Conservation (phyloP, 2,329 filamentous ascomycete genomes). For the Rachicladosporium sp. region DNA sequence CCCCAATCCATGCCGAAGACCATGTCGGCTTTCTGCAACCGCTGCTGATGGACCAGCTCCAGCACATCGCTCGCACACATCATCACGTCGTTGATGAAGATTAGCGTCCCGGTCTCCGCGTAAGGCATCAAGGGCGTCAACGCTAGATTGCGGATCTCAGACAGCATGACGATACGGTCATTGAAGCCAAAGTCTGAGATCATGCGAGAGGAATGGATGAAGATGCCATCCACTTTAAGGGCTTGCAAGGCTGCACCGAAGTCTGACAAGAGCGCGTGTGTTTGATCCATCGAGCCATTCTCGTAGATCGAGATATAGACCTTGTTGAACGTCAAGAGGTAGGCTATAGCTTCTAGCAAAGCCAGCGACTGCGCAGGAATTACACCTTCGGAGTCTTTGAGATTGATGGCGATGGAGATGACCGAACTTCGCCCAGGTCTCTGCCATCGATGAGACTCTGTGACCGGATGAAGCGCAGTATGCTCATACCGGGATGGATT, state of each 20-base stretch:
- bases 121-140: slow-evolving; percentile 3
- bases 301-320: slow-evolving; percentile 5
- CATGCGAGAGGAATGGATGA: slow-evolving; percentile 5
- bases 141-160: slow-evolving; percentile 4
- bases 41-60: slow-evolving; percentile 4
- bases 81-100: slow-evolving; percentile 6
- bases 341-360: slow-evolving; percentile 2
- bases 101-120: slow-evolving; percentile 1
- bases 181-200: background rate
- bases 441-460: background rate
- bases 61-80: slow-evolving; percentile 4
- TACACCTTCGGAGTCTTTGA: slow-evolving; percentile 1
- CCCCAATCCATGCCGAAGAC: slow-evolving; percentile 5
- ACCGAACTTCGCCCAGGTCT: background rate
- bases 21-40: slow-evolving; percentile 2
- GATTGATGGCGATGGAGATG: slow-evolving; percentile 4
- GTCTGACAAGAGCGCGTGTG: slow-evolving; percentile 1
- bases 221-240: slow-evolving; percentile 3
- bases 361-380: slow-evolving; percentile 3
- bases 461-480: no score
- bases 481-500: no score
- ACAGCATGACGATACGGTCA: slow-evolving; percentile 4
- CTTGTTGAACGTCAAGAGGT: slow-evolving; percentile 2
- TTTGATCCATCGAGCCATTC: slow-evolving; percentile 3
- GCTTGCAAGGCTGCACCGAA: slow-evolving; percentile 3